These are phyloP conservation scores for Pascua sp. DNA, from an alignment of 1,284 basidiomycete species.

Conservation along the genomic window DNA sequence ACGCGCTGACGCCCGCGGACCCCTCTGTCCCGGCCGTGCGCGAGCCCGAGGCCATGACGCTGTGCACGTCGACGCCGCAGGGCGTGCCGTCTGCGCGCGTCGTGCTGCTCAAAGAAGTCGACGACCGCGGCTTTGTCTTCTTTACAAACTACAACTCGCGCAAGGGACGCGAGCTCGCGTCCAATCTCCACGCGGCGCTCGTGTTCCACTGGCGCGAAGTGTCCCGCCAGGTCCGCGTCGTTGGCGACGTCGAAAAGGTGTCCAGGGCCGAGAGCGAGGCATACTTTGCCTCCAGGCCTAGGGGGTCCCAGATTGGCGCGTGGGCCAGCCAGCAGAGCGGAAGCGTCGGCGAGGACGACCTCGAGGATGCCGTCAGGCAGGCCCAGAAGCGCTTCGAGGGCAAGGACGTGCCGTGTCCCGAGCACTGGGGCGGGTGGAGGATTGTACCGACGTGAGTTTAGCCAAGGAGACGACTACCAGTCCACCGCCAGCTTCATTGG, in stretches of 20 bases:
- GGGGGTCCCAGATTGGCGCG: slow-evolving; percentile 82
- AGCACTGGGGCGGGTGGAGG: slow-evolving; percentile 96
- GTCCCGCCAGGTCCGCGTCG: slow-evolving; percentile 74
- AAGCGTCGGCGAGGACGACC: slow-evolving; percentile 66
- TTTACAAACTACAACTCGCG: slow-evolving; percentile 94
- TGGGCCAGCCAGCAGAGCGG: slow-evolving; percentile 87
- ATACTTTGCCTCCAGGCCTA: slow-evolving; percentile 80
- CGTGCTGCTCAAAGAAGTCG: slow-evolving; percentile 88
- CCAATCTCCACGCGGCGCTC: slow-evolving; percentile 74
- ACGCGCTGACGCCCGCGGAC: slow-evolving; percentile 51
- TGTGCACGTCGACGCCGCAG: slow-evolving; percentile 69
- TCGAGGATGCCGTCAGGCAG: slow-evolving; percentile 62
- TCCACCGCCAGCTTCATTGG: background rate
- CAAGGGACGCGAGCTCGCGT: slow-evolving; percentile 75
- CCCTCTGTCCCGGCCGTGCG: slow-evolving; percentile 54
- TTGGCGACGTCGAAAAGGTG: slow-evolving; percentile 79
- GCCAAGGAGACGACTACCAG: background rate
- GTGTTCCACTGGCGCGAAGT: slow-evolving; percentile 91
- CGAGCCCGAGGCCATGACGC: slow-evolving; percentile 83
- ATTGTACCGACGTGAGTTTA: slow-evolving; percentile 82
- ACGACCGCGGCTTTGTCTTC: slow-evolving; percentile 83
- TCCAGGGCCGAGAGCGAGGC: slow-evolving; percentile 66
- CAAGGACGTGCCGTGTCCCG: slow-evolving; percentile 71
- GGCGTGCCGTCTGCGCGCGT: slow-evolving; percentile 82
- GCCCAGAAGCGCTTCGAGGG: slow-evolving; percentile 61